A percentile compares a stretch with the other conserved stretches of the same genome.
Evolutionary conservation across 2,329 filamentous ascomycete species (phyloP).

Genomic region (Monilinia fructicola): DNA sequence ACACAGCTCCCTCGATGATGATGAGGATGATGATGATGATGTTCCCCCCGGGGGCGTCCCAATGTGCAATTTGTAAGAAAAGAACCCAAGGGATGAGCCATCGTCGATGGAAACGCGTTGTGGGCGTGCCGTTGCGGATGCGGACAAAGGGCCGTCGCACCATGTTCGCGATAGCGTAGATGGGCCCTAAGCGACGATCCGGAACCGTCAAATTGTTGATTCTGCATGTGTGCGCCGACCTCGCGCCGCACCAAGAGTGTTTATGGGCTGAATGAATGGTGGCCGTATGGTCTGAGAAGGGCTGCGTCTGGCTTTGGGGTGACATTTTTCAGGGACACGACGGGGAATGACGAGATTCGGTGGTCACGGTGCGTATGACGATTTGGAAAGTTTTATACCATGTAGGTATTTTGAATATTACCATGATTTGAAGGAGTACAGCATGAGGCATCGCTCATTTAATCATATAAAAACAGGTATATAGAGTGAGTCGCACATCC

Average conservation of each 20-base stretch:
- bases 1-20: no score
- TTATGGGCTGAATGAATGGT: neutral
- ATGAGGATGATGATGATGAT: no score
- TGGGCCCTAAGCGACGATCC: conserved; percentile 1
- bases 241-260: neutral
- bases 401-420: neutral
- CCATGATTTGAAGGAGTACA: no score
- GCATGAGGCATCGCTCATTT: no score
- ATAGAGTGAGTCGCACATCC: neutral
- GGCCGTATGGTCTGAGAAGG: neutral
- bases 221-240: neutral
- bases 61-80: no score
- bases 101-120: neutral
- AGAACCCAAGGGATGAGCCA: neutral
- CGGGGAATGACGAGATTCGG: neutral
- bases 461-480: neutral
- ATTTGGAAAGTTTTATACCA: neutral
- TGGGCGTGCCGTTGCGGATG: neutral
- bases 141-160: conserved; percentile 7
- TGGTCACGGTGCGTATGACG: neutral
- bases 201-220: neutral
- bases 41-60: no score
- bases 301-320: neutral
- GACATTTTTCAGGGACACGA: neutral
- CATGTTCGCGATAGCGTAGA: neutral